Conservation (phyloP, 225 moss, liverwort and hornwort genomes). For the Ulota crispa region DNA sequence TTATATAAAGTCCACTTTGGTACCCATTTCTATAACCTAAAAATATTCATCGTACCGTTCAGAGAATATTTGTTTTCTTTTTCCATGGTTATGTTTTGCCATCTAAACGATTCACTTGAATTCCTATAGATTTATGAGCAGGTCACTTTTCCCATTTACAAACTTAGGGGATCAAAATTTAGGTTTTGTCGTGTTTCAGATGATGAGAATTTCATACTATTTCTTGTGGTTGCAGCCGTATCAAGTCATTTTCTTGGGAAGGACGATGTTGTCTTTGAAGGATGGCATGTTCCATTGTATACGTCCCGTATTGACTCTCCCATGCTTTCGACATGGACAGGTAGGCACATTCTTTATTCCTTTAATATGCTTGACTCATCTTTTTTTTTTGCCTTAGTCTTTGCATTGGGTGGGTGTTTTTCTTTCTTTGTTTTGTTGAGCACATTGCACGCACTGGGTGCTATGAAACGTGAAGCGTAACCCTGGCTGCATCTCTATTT, state of each 20-base stretch:
- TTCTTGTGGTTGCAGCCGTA: neutral
- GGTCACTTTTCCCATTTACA: too few species aligned
- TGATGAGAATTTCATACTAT: neutral
- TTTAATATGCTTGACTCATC: neutral
- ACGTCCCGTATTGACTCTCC: slow-evolving; percentile 33
- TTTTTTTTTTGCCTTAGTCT: neutral
- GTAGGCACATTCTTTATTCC: neutral
- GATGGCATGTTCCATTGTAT: slow-evolving; percentile 43
- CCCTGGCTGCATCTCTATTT: neutral
- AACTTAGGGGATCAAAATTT: neutral
- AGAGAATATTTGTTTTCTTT: neutral
- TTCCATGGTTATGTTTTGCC: neutral
- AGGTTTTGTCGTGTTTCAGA: neutral
- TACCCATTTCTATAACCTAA: too few species aligned
- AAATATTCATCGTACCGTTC: neutral
- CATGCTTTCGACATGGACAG: slow-evolving; percentile 38
- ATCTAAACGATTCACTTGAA: neutral
- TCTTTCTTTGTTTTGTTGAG: neutral
- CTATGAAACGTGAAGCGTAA: neutral
- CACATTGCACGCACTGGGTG: neutral
- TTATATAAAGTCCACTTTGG: neutral
- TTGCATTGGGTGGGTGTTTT: neutral
- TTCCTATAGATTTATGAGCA: neutral
- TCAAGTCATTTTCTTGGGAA: neutral
- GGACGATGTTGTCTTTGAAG: slow-evolving; percentile 39